Base-by-base conservation (phyloP, 495 filamentous ascomycete genomes). In the Eremomyces bilateralis region DNA sequence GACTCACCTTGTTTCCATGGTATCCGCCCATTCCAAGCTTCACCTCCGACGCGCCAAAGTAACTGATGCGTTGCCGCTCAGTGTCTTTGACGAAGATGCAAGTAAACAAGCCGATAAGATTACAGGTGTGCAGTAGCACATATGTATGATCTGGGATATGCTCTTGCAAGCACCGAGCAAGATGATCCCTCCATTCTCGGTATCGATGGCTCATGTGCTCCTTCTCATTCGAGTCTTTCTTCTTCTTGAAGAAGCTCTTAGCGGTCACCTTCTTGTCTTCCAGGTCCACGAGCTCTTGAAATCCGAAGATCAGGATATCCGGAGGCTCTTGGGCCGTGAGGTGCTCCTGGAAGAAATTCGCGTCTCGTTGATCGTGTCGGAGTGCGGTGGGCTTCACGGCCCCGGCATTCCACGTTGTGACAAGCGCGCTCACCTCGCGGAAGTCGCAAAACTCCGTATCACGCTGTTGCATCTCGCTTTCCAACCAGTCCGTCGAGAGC, bases 131-230 rank as follows among this genome's bases (percentile, higher is more conserved):
- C 6, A 95, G 61, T 15, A 93, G 65, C 33, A 74, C 68, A 49
- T 97, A 97, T 3, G 79, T 67, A 34, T 73, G 61, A 13, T 70
- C 59, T 3, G 82, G 75, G 71, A 91, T 79, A 45, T 71, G 65
- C 36, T 85, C 76, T 47, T 92, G 80, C 21, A 95, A 62, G 42
- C 64, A 67, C 29, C 75, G 68, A 1, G 73, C 71, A 18, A 97
- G 63, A 52, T 83, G 79, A 45, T 95, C 82, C 45, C 79, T 65
- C 88, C 88, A 97, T 21, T 84, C 80, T 39, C 88, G 77, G 45
- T 97, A 97, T 52, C 94, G 85, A 40, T 85, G 83, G 57, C 78
- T 85, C 80, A 95, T 94, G 41, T 82, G 76, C 48, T 94, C 84
- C 43, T 84, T 80, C 41, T 85, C 81, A 0, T 74, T 59, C 12